phyloP scores from a whole-genome alignment of 2,329 filamentous ascomycete genomes.

The Cytospora paraplurivora region DNA sequence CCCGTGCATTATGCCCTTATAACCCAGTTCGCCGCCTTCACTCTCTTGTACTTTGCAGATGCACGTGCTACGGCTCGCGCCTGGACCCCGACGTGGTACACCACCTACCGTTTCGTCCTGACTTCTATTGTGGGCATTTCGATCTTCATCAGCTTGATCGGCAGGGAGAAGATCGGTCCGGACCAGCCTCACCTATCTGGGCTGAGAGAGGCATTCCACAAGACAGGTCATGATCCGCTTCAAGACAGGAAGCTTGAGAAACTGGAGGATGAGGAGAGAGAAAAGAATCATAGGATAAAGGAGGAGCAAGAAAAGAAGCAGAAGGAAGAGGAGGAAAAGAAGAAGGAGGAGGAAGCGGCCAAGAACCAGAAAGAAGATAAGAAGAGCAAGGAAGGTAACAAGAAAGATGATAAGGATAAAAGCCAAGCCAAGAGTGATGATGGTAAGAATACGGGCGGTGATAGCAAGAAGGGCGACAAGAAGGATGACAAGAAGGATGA shows the following conservation, averaged over 20 bases:
- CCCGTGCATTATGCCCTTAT: slow-evolving; percentile 84
- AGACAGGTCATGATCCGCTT: slow-evolving; percentile 37
- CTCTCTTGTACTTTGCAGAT: slow-evolving; percentile 83
- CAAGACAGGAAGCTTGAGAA: slow-evolving; percentile 49
- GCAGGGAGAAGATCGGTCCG: slow-evolving; percentile 72
- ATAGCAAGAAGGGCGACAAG: slow-evolving; percentile 22
- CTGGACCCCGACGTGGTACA: slow-evolving; percentile 85
- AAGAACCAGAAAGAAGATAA: slow-evolving; percentile 28
- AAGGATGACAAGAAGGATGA: slow-evolving; percentile 24
- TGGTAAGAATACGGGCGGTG: no score
- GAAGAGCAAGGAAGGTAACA: slow-evolving; percentile 21
- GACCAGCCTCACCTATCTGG: slow-evolving; percentile 40
- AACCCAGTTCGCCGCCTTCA: slow-evolving; percentile 82
- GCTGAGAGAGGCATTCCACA: slow-evolving; percentile 43
- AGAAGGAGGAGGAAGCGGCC: slow-evolving; percentile 33
- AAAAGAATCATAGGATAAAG: slow-evolving; percentile 42
- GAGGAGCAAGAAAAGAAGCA: slow-evolving; percentile 41
- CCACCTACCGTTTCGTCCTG: slow-evolving; percentile 85
- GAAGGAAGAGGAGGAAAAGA: slow-evolving; percentile 40
- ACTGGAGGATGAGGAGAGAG: slow-evolving; percentile 46
- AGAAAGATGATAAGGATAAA: slow-evolving; percentile 28
- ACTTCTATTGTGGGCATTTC: slow-evolving; percentile 85
- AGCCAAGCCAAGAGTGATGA: slow-evolving; percentile 20
- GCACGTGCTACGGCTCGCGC: slow-evolving; percentile 70
- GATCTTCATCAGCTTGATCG: slow-evolving; percentile 79